A percentile compares a stretch with the other conserved stretches of the same genome.
These are phyloP conservation scores for Candida multigemmis DNA, from an alignment of 805 yeast genomes.

Conservation along the genomic window DNA sequence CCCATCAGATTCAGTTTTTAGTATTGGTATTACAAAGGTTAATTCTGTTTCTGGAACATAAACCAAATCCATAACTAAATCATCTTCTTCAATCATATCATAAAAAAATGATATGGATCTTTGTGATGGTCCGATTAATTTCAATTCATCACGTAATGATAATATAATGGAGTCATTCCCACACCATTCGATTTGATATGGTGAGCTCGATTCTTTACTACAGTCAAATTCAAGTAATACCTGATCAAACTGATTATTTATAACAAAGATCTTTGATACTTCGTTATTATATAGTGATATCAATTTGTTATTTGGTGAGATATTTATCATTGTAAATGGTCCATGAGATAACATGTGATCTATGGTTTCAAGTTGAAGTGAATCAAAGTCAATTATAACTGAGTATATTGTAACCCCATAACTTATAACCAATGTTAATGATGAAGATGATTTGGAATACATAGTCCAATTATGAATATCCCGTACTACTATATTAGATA, in stretches of 20 bases:
- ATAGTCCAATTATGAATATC: slow-evolving; percentile 14
- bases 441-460: slow-evolving; percentile 2
- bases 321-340: slow-evolving; percentile 32
- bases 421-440: slow-evolving; percentile 14
- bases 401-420: slow-evolving; percentile 18
- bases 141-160: slow-evolving; percentile 54
- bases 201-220: slow-evolving; percentile 27
- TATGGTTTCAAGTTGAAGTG: slow-evolving; percentile 14
- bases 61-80: slow-evolving; percentile 17
- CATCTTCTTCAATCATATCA: slow-evolving; percentile 22
- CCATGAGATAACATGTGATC: slow-evolving; percentile 39
- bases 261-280: slow-evolving; percentile 38
- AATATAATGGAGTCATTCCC: slow-evolving; percentile 73
- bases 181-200: slow-evolving; percentile 65
- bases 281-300: slow-evolving; percentile 37
- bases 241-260: slow-evolving; percentile 37
- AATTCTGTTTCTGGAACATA: slow-evolving; percentile 8
- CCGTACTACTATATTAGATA: slow-evolving; percentile 9
- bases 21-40: slow-evolving; percentile 25
- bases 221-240: slow-evolving; percentile 36
- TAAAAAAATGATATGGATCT: slow-evolving; percentile 47
- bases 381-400: slow-evolving; percentile 13
- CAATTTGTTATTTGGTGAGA: slow-evolving; percentile 49
- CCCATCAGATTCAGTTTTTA: slow-evolving; percentile 60
- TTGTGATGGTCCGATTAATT: slow-evolving; percentile 64